Evolutionary conservation across 2,329 filamentous ascomycete species (phyloP).

Genomic region (Xylariaceae sp.): DNA sequence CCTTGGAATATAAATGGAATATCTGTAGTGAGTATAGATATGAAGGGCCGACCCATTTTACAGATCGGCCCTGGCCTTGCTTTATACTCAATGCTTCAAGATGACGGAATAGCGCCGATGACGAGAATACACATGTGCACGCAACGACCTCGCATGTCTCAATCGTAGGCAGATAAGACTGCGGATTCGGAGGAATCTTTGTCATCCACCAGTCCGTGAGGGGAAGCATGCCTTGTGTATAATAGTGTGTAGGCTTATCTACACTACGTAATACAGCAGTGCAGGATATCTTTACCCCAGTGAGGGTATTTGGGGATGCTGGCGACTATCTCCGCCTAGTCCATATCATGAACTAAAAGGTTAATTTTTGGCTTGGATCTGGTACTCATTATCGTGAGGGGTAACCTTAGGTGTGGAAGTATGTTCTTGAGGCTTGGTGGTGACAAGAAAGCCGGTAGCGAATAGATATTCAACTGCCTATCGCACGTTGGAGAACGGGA

Average conservation of each 20-base stretch:
- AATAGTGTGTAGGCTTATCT: background rate
- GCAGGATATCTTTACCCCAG: conserved; percentile 1
- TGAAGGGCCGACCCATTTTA: background rate
- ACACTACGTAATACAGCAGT: background rate
- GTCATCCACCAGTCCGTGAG: background rate
- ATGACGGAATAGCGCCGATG: background rate
- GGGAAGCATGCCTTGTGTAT: background rate
- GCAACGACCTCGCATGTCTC: background rate
- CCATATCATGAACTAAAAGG: background rate
- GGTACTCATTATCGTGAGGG: conserved; percentile 5
- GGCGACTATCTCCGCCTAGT: conserved; percentile 13
- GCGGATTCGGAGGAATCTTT: background rate
- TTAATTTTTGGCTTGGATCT: conserved; percentile 1
- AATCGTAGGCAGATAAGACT: background rate
- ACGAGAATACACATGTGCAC: background rate
- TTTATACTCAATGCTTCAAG: background rate
- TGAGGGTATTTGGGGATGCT: background rate
- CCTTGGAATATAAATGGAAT: background rate
- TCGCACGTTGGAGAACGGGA: background rate
- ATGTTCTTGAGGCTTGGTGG: conserved; percentile 2
- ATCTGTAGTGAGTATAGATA: background rate
- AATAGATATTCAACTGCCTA: background rate
- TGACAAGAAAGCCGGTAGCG: background rate
- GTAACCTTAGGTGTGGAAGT: background rate
- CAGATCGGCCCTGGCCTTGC: background rate